Base-by-base conservation (phyloP, 2,329 filamentous ascomycete species). In the Fusarium zealandicum region DNA sequence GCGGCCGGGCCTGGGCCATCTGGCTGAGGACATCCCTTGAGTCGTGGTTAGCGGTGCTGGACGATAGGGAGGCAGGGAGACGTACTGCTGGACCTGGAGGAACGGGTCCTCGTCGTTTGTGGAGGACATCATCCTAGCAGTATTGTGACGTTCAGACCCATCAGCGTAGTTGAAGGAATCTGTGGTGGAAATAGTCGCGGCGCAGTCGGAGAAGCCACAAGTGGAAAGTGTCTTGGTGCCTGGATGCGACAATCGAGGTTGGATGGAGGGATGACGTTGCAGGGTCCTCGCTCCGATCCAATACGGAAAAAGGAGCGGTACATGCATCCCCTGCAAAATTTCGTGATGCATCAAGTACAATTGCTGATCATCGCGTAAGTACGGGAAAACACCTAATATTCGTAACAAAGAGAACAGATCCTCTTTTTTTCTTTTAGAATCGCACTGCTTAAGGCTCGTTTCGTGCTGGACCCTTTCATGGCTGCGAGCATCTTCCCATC, bases 1-100 rank as follows among this genome's bases (percentile, higher is more conserved):
- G 87, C 45, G 93, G 88, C 9, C 93, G 89, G 46, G 91, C 90
- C 12, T 85, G 86, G 63, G 89, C 83, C 61, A 99, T 87, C 57
- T 96, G 90, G 60, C 87, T 79, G 64, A 96, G 87, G 64, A 98
- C 91, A 77, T 99, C 95, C 76, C 92, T 96, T 72, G 3, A n/a
- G 11, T n/a, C n/a, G 9, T 27, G 12, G 48, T 66, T 46, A 66
- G 51, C 17, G 35, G 32, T n/a, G 38, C 35, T 27, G 25, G 30
- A 16, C 18, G 14, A 38, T 12, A 40, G 22, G 31, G 27, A n/a
- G 22, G 41, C 56, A 47, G 11, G 28, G 31, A 5, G 36, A 28
- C 82, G 45, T 76, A 88, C 86, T 86, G 84, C 70, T 89, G 86
- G 67, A 89, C 86, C 72, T 89, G 85, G 76, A 89, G 83, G 79